These are phyloP conservation scores for Oryza brachyantha DNA, from an alignment of 176 grass and related monocot species.

Conservation along the genomic window DNA sequence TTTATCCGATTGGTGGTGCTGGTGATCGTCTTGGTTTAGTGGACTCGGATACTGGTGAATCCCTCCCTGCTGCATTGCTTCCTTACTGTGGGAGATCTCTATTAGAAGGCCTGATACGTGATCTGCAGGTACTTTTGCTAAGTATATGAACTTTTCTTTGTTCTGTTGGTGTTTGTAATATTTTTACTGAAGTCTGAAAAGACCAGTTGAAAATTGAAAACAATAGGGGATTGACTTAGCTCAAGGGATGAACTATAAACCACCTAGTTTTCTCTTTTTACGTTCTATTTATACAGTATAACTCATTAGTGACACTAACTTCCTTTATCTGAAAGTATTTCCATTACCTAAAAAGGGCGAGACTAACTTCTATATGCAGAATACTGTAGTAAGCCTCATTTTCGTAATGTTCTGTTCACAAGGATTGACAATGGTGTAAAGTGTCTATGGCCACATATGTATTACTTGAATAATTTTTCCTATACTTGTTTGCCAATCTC, in stretches of 20 bases:
- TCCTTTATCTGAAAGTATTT: too few relatives aligned
- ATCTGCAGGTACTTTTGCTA: conserved; percentile 70
- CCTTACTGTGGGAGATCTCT: conserved; percentile 84
- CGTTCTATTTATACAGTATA: not conserved
- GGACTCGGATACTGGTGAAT: conserved; percentile 71
- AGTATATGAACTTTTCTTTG: not conserved
- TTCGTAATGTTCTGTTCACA: not conserved
- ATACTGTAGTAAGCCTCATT: not conserved
- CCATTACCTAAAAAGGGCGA: too few relatives aligned
- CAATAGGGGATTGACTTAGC: not conserved
- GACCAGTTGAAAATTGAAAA: conserved; percentile 5
- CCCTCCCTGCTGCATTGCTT: conserved; percentile 91
- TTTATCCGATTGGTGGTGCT: conserved; percentile 97
- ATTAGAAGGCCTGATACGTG: conserved; percentile 85
- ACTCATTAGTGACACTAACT: not conserved
- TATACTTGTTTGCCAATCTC: too few relatives aligned
- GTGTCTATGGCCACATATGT: not conserved
- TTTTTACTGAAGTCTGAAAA: not conserved
- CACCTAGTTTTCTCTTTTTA: not conserved
- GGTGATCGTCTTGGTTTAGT: conserved; percentile 94
- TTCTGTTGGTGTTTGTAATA: not conserved
- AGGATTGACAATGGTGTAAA: not conserved
- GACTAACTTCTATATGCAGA: not conserved
- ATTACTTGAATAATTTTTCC: not conserved
- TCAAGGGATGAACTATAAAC: not conserved